A percentile compares a stretch with the other conserved stretches of the same genome.
These are phyloP conservation scores for Colletotrichum viniferum DNA, from an alignment of 2,329 filamentous ascomycete species.

Conservation along the genomic window DNA sequence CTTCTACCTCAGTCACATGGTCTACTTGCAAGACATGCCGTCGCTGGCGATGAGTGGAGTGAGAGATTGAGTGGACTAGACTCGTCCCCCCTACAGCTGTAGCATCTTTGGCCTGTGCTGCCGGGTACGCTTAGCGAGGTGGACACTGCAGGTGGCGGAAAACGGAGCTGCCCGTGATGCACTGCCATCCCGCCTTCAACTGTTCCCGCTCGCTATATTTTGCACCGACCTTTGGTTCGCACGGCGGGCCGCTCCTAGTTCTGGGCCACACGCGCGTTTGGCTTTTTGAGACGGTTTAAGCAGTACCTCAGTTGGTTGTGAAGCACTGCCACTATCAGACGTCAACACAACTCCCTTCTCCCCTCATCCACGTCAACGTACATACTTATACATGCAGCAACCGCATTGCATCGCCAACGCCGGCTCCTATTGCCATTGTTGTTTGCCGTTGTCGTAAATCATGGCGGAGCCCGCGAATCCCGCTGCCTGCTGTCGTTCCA, in stretches of 20 bases:
- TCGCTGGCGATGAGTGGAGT: background rate
- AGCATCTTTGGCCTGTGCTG: background rate
- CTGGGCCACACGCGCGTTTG: background rate
- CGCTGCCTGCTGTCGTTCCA: constrained; percentile 3
- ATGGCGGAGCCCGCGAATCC: background rate
- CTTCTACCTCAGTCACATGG: background rate
- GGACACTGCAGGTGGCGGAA: background rate
- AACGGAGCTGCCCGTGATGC: background rate
- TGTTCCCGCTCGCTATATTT: background rate
- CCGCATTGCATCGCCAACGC: background rate
- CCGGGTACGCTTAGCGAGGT: background rate
- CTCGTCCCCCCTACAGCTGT: background rate
- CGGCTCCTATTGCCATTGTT: background rate
- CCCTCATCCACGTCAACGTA: background rate
- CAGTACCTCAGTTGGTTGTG: background rate
- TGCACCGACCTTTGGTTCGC: background rate
- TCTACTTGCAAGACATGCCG: background rate
- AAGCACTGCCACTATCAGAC: background rate
- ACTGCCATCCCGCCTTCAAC: background rate
- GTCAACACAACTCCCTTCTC: background rate
- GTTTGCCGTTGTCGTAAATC: background rate
- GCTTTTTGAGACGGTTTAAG: background rate
- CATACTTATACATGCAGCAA: background rate
- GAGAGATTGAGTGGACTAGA: background rate
- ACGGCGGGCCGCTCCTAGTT: background rate